Evolutionary conservation across 2,329 filamentous ascomycete genomes (phyloP), one percentile per base, ranked within the genome.

Genomic region (Colletotrichum somersetense): DNA sequence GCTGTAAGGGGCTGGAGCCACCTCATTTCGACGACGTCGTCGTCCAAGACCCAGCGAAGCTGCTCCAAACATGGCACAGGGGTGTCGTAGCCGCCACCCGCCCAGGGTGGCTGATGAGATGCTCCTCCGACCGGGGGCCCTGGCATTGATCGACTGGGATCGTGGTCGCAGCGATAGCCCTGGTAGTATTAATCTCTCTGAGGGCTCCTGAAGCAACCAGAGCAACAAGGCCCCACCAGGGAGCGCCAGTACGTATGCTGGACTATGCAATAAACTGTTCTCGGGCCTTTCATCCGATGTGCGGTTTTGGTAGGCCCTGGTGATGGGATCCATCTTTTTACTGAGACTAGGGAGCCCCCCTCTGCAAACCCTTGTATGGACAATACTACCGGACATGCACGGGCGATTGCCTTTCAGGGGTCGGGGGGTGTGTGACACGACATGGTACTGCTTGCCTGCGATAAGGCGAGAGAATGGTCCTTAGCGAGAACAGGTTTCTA

Each of bases 161-260:
- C 57, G 67, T 42, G 53, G 30, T 7, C 4, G 59, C 46, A 72
- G 66, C 69, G 66, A 35, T 69, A 6, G 40, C 46, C 59, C 46
- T 11, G 59, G n/a, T 46, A 59, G 23, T 23, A 56, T 65, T 72
- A 64, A 72, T 72, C 30, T 65, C 59, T 69, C 58, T 64, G 65
- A 68, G 58, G 52, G 46, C 50, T 62, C 69, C 69, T 72, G 69
- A 69, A 72, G 68, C 65, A 68, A 38, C 64, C n/a, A 59, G 35
- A 56, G 55, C 53, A 26, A 42, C 14, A 23, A 14, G 38, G 44
- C 44, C n/a, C 59, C 53, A 42, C 64, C 26, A 35, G 11, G 38
- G 38, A 38, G 48, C 64, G 53, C 44, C 57, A 53, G 42, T 53
- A 63, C 38, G 42, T 20, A 20, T 20, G 8, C 42, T 20, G 20